These are phyloP conservation scores for Colletotrichum cereale DNA, from an alignment of 2,329 filamentous ascomycete genomes.

Conservation along the genomic window DNA sequence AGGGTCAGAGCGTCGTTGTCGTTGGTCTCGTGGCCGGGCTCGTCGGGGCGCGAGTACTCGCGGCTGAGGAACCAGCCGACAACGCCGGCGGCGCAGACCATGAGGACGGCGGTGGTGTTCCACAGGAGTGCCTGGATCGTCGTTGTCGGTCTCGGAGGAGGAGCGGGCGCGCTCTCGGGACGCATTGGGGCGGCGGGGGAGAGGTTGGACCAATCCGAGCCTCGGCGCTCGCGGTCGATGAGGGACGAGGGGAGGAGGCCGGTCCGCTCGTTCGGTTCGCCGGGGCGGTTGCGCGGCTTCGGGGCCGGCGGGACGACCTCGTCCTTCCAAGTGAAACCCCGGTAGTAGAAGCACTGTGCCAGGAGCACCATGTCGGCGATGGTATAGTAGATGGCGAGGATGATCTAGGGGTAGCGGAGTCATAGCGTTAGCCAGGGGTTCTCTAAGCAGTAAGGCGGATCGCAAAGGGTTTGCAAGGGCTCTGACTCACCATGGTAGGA, in stretches of 20 bases:
- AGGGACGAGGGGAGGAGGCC: conserved; percentile 54
- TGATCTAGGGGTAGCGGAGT: conserved; percentile 65
- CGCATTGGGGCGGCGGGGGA: conserved; percentile 88
- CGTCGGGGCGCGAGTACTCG: conserved; percentile 54
- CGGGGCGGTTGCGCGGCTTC: conserved; percentile 52
- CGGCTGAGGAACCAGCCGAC: conserved; percentile 86
- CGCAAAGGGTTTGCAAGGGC: background rate
- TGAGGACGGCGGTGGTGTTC: conserved; percentile 80
- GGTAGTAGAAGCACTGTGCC: conserved; percentile 94
- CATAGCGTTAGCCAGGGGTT: conserved; percentile 38
- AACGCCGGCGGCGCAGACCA: conserved; percentile 87
- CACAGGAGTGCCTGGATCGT: conserved; percentile 72
- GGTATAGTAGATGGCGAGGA: conserved; percentile 94
- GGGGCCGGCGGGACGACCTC: conserved; percentile 58
- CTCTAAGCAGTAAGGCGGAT: conserved; percentile 26
- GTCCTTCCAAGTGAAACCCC: conserved; percentile 79
- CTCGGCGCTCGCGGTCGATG: conserved; percentile 59
- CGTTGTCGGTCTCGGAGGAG: conserved; percentile 62
- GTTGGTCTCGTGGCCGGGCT: conserved; percentile 56
- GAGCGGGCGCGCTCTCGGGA: conserved; percentile 55
- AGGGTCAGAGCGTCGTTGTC: conserved; percentile 70
- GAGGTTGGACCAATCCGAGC: conserved; percentile 71
- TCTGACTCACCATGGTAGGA: conserved; percentile 81
- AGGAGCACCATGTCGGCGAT: conserved; percentile 91
- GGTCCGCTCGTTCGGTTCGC: conserved; percentile 65